Conservation (phyloP, 2,329 filamentous ascomycete species). For the Cladosporium sp. region DNA sequence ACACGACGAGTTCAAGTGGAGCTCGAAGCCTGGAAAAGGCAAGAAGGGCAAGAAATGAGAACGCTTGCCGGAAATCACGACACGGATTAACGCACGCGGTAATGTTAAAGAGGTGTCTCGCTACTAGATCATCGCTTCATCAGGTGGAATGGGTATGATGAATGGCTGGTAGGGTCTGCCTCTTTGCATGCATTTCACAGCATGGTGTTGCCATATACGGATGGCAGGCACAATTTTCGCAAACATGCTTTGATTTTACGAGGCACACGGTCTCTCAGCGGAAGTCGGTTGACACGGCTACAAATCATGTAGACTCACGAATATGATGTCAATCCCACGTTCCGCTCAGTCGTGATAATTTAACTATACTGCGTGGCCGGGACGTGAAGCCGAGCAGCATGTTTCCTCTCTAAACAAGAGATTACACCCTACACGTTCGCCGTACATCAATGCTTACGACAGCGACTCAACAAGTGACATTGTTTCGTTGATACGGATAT, state of each 20-base stretch:
- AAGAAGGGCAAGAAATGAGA: constrained; percentile 18
- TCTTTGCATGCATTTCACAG: background rate
- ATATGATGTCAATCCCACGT: background rate
- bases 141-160: background rate
- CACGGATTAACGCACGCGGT: background rate
- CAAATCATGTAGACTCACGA: background rate
- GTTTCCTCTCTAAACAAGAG: background rate
- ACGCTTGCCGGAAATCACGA: background rate
- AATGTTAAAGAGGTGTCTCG: background rate
- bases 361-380: background rate
- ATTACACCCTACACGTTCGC: background rate
- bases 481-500: background rate
- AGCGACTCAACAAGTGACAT: background rate
- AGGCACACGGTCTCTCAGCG: background rate
- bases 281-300: background rate
- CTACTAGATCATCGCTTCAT: background rate
- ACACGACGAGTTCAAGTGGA: constrained; percentile 36
- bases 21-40: background rate
- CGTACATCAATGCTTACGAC: background rate
- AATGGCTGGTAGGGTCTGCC: background rate
- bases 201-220: background rate
- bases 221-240: background rate
- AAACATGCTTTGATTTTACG: background rate
- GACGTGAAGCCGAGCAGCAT: background rate
- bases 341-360: background rate